These are phyloP conservation scores for Tetrahymena malaccensis DNA, from an alignment of 73 alveolate species.

Conservation along the genomic window DNA sequence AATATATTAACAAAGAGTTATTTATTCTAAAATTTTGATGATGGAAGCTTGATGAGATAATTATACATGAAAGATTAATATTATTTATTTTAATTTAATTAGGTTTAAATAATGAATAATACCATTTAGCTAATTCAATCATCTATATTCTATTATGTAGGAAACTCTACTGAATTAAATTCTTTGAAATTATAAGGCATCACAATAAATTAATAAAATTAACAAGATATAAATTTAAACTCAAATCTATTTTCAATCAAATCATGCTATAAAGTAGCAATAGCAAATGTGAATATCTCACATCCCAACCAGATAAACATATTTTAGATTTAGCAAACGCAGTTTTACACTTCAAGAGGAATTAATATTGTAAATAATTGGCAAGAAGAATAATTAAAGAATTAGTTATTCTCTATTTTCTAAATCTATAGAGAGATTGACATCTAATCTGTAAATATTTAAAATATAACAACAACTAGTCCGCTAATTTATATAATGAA, in stretches of 20 bases:
- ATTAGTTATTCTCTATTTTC: background rate
- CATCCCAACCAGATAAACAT: background rate
- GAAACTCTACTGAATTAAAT: background rate
- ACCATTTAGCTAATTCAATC: background rate
- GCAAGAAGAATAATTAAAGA: background rate
- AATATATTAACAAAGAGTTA: background rate
- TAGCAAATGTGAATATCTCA: background rate
- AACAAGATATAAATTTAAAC: background rate
- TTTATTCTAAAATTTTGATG: background rate
- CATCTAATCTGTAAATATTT: background rate
- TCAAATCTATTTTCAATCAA: background rate
- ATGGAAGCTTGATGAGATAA: background rate
- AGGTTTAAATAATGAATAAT: background rate
- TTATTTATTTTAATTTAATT: background rate
- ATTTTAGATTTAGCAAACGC: background rate
- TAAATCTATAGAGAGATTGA: background rate
- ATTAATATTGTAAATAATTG: background rate
- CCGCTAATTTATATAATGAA: background rate
- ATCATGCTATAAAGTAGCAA: background rate
- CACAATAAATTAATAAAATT: background rate
- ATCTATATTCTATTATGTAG: background rate
- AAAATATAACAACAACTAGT: background rate
- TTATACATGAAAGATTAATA: background rate
- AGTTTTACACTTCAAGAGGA: background rate
- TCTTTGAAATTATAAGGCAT: background rate